Evolutionary conservation across 352 stramenopile species (phyloP), one percentile per base, ranked within the genome.

Genomic region (Thraustochytrium sp.): DNA sequence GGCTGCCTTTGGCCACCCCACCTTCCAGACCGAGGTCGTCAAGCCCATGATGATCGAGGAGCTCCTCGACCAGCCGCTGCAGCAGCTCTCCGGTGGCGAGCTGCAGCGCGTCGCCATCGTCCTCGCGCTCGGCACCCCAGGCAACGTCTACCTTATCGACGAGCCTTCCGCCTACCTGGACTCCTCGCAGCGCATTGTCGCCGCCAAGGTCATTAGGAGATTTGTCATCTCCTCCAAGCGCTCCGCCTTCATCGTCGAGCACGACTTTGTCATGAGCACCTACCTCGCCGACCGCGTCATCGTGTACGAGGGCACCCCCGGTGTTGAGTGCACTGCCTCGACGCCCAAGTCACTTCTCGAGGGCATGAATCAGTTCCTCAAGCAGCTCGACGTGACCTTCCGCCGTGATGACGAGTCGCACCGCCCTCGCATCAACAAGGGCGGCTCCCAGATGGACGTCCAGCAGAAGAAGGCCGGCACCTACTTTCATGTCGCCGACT

Each of bases 191-290:
- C 96, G 97, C 92, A 99, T 99, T 84, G 91, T 98, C 75, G 97
- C 94, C 82, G 94, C 95, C 72, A 98, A 98, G 90, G 96, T 99
- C 76, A 99, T 99, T 88, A 99, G 99, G 90, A 93, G 97, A 46
- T 99, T 98, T 88, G 99, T 99, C 77, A 93, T 99, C 88, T 96
- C 99, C 92, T 92, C 95, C 38, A 99, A 99, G 91, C 99, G 99
- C 89, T 99, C 97, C 34, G 97, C 96, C 8, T 99, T 99, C 88
- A 90, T 99, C 44, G 97, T 99, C 21, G 97, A 99, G 90, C 97
- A 99, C 91, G 97, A 99, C 93, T 99, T 99, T 90, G 99, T 99
- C 88, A 99, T 99, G 97, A 97, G 96, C 55, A 99, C 97, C 36
- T 99, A 99, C 90, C 90, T 99, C 82, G 95, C 89, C 5, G 90